Percentiles rank a stretch among this genome's conserved stretches.
These are phyloP conservation scores for Lodderomyces beijingensis DNA, from an alignment of 1,139 yeast species.

Conservation along the genomic window DNA sequence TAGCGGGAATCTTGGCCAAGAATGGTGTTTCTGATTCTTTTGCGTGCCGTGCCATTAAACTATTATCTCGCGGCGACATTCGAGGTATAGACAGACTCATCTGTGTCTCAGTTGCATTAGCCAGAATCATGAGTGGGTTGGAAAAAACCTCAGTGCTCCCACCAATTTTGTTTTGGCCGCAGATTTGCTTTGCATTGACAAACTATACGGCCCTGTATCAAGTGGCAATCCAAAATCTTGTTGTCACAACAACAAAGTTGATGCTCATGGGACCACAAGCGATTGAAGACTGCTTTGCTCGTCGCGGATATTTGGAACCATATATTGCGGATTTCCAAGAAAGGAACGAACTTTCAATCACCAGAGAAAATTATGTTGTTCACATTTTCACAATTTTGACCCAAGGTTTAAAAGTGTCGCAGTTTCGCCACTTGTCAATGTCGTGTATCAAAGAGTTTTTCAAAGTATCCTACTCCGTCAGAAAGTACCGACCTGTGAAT, in stretches of 20 bases:
- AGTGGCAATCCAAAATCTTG: slow-evolving; percentile 46
- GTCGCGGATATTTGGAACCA: slow-evolving; percentile 37
- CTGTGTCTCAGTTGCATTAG: slow-evolving; percentile 43
- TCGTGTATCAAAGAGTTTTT: slow-evolving; percentile 48
- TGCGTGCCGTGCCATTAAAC: slow-evolving; percentile 43
- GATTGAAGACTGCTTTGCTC: slow-evolving; percentile 24
- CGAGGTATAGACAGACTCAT: slow-evolving; percentile 33
- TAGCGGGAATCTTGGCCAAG: slow-evolving; percentile 67
- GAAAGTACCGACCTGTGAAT: slow-evolving; percentile 7
- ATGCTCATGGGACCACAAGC: slow-evolving; percentile 21
- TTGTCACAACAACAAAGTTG: slow-evolving; percentile 25
- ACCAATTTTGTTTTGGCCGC: slow-evolving; percentile 63
- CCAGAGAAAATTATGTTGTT: slow-evolving; percentile 49
- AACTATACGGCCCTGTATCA: slow-evolving; percentile 44
- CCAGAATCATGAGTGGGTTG: slow-evolving; percentile 63
- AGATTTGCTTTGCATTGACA: slow-evolving; percentile 35
- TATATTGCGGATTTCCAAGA: slow-evolving; percentile 45
- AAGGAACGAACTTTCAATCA: slow-evolving; percentile 37
- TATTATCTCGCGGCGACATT: slow-evolving; percentile 18
- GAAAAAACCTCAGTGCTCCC: slow-evolving; percentile 51
- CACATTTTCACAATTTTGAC: slow-evolving; percentile 49
- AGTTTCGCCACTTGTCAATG: slow-evolving; percentile 54
- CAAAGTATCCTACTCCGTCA: slow-evolving; percentile 33
- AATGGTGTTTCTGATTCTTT: slow-evolving; percentile 60
- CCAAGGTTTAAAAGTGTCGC: slow-evolving; percentile 63